phyloP scores from a whole-genome alignment of 2,329 filamentous ascomycete genomes.

The Cucurbitaria berberidis region DNA sequence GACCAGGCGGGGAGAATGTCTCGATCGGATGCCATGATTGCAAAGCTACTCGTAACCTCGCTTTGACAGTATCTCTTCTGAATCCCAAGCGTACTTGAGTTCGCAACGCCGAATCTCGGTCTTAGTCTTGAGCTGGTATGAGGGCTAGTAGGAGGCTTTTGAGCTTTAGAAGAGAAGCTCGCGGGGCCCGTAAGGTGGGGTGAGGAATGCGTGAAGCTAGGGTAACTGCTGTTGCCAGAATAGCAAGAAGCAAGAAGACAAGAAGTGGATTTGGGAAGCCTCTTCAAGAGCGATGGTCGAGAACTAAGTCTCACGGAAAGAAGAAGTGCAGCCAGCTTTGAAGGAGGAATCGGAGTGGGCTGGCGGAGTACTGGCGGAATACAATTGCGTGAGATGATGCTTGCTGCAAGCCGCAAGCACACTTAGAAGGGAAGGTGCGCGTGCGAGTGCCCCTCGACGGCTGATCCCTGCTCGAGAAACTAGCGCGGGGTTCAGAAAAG shows the following conservation, averaged over 20 bases:
- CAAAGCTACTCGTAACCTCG: conserved; percentile 39
- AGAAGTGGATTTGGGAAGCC: conserved; percentile 20
- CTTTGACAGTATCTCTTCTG: conserved; percentile 42
- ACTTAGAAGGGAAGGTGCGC: conserved; percentile 26
- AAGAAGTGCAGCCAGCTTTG: conserved; percentile 42
- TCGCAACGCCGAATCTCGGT: conserved; percentile 21
- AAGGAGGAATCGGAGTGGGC: conserved; percentile 16
- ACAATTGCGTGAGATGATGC: conserved; percentile 24
- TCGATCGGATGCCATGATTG: conserved; percentile 54
- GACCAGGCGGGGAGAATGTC: conserved; percentile 55
- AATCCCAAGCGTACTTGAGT: conserved; percentile 14
- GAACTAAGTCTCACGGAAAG: conserved; percentile 43
- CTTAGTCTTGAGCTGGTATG: conserved; percentile 21
- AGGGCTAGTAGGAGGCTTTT: conserved; percentile 24
- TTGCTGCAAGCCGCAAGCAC: conserved; percentile 5
- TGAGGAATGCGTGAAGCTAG: conserved; percentile 6
- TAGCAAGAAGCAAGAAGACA: conserved; percentile 10
- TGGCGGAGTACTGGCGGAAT: conserved; percentile 15
- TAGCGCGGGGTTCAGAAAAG: conserved; percentile 18
- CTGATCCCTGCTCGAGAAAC: conserved; percentile 13
- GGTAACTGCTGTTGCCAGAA: conserved; percentile 2
- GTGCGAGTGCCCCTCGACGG: conserved; percentile 21
- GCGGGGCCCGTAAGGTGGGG: conserved; percentile 18
- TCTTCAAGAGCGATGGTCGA: conserved; percentile 38
- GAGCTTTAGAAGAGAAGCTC: conserved; percentile 23